phyloP scores from a whole-genome alignment of 1,284 basidiomycete species.

The Exobasidium cylindrosporum region DNA sequence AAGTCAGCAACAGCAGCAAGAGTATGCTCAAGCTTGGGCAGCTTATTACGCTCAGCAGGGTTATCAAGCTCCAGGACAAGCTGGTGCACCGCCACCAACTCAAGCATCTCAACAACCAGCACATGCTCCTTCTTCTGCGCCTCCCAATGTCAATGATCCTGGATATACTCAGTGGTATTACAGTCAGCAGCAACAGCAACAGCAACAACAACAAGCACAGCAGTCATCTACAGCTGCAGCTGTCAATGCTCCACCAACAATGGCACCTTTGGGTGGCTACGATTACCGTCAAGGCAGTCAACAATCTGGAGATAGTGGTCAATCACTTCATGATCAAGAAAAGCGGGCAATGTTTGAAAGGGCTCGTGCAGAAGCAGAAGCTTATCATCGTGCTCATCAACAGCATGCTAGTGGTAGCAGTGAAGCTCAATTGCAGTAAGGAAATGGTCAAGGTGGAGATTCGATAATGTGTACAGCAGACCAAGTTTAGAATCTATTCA shows the following conservation, averaged over 20 bases:
- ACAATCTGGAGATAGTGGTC: slow-evolving; percentile 13
- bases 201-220: slow-evolving; percentile 16
- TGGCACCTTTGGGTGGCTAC: not conserved
- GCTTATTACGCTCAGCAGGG: slow-evolving; percentile 25
- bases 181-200: slow-evolving; percentile 18
- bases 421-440: not conserved
- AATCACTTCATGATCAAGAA: slow-evolving; percentile 35
- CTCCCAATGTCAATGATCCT: slow-evolving; percentile 18
- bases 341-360: slow-evolving; percentile 47
- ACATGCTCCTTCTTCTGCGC: not conserved
- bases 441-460: no score
- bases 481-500: no score
- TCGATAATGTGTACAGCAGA: no score
- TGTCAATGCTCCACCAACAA: not conserved
- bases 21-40: slow-evolving; percentile 14
- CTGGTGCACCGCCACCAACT: not conserved
- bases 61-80: not conserved
- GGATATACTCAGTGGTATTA: slow-evolving; percentile 21
- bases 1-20: slow-evolving; percentile 17
- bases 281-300: slow-evolving; percentile 28
- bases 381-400: slow-evolving; percentile 28
- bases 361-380: slow-evolving; percentile 47
- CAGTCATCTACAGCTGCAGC: slow-evolving; percentile 14
- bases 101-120: not conserved
- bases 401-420: slow-evolving; percentile 5